These are phyloP conservation scores for Amanita inopinata DNA, from an alignment of 768 basidiomycete genomes.

Conservation along the genomic window DNA sequence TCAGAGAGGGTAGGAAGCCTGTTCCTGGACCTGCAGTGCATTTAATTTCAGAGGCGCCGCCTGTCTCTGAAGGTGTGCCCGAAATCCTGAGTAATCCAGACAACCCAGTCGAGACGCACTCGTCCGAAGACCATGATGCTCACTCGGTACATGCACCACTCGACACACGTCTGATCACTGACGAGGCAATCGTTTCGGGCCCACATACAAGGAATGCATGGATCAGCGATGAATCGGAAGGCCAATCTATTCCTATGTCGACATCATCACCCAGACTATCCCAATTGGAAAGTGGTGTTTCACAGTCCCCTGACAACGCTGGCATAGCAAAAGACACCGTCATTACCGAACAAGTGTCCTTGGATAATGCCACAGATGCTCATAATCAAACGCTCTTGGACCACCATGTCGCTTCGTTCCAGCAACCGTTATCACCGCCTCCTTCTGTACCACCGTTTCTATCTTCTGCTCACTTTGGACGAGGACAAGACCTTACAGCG, in stretches of 20 bases:
- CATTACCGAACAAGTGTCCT: conserved; percentile 5
- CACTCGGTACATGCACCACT: not conserved
- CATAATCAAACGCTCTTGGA: too few species aligned
- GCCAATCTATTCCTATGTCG: conserved; percentile 11
- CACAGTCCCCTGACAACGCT: conserved; percentile 12
- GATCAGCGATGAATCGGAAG: conserved; percentile 37
- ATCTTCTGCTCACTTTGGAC: not conserved
- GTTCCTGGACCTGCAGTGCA: conserved; percentile 42
- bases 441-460: conserved; percentile 10
- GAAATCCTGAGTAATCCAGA: not conserved
- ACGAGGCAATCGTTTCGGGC: too few species aligned
- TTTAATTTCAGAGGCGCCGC: not conserved
- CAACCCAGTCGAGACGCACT: too few species aligned
- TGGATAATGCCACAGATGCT: too few species aligned
- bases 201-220: conserved; percentile 20
- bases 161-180: too few species aligned
- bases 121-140: too few species aligned
- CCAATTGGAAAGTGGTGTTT: conserved; percentile 15
- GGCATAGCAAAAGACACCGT: not conserved
- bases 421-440: conserved; percentile 9
- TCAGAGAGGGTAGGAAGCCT: conserved; percentile 87
- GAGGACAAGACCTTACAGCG: too few species aligned
- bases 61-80: not conserved
- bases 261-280: conserved; percentile 14
- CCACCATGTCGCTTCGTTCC: too few species aligned